Base-by-base conservation (phyloP, 257 asterid species). In the Scutellaria baicalensis region DNA sequence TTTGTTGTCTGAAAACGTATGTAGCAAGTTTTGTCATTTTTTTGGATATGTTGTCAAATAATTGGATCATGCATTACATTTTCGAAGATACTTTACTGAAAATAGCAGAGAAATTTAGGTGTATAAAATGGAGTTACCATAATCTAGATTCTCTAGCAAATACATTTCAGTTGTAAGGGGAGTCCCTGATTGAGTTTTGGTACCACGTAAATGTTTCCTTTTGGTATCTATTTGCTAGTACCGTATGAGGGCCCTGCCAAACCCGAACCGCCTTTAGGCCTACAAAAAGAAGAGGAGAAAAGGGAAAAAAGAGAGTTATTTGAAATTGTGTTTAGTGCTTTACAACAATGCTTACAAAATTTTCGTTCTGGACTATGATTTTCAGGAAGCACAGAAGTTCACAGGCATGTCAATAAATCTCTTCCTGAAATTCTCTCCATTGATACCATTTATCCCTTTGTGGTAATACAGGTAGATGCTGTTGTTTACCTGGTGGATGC, bases 401-500 rank as follows among this genome's bases (percentile, higher is more conserved):
- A 21, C 45, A 12, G 6, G 11, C 35, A 23, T 8, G 21, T 64
- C 61, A 10, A 60, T 49, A 70, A 18, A 11, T 40, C 21, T 47
- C 13, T 11, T 21, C 27, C 3, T 3, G 21, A 39, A 17, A 35
- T 52, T 50, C 10, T 59, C 23, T 27, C 17, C 12, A 5, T 13
- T 51, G 38, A 35, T 21, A 10, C 31, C 13, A 21, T 55, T 10
- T 18, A 1, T 33, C 5, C 9, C 45, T 50, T 50, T 65, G 38
- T 36, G 38, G 27, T 75, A 68, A 68, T 49, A 57, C 61, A 83
- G 40, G 88, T 80, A 72, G 88, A 83, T 6, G 78, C 88, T 9
- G n/a, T n/a, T n/a, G n/a, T n/a, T n/a, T n/a, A n/a, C n/a, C n/a
- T n/a, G n/a, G n/a, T 80, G 75, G 88, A 83, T 6, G 78, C 88